These are phyloP conservation scores for Pythium insidiosum DNA, from an alignment of 352 stramenopile species.

Conservation along the genomic window DNA sequence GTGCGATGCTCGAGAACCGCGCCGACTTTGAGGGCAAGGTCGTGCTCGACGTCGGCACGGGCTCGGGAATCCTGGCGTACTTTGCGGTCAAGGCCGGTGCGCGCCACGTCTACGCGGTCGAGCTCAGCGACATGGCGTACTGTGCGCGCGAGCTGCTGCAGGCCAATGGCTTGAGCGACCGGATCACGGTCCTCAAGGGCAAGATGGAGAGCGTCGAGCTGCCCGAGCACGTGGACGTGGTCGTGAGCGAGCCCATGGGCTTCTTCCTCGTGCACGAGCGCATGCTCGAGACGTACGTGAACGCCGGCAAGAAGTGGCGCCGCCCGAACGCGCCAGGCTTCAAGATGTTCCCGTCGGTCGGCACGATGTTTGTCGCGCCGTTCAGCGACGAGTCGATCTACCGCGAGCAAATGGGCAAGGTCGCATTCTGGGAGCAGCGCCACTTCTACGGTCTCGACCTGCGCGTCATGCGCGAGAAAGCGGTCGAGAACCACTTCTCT, in stretches of 20 bases:
- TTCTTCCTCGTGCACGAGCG: conserved; percentile 99
- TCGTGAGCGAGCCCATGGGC: conserved; percentile 99
- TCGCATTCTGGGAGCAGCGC: conserved; percentile 92
- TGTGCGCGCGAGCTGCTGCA: conserved; percentile 92
- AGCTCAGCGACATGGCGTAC: conserved; percentile 97
- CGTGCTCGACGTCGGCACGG: conserved; percentile 99
- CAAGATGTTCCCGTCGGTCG: conserved; percentile 96
- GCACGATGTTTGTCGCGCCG: conserved; percentile 95
- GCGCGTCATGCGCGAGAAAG: conserved; percentile 84
- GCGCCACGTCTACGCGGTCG: conserved; percentile 91
- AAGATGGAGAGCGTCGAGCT: conserved; percentile 97
- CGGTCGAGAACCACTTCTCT: conserved; percentile 96
- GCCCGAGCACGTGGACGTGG: conserved; percentile 96
- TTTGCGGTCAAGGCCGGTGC: conserved; percentile 98
- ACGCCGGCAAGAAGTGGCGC: conserved; percentile 93
- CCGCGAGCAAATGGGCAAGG: conserved; percentile 88
- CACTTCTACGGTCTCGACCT: conserved; percentile 98
- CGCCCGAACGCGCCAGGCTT: conserved; percentile 69
- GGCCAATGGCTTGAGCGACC: conserved; percentile 92
- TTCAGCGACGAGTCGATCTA: conserved; percentile 94
- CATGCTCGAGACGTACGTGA: conserved; percentile 98
- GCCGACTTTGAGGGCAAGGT: conserved; percentile 96
- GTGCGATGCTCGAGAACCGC: conserved; percentile 95
- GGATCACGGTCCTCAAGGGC: conserved; percentile 96
- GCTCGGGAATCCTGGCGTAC: conserved; percentile 97